Evolutionary conservation across 1,284 basidiomycete species (phyloP).

Genomic region (Cutaneotrichosporon sp.): DNA sequence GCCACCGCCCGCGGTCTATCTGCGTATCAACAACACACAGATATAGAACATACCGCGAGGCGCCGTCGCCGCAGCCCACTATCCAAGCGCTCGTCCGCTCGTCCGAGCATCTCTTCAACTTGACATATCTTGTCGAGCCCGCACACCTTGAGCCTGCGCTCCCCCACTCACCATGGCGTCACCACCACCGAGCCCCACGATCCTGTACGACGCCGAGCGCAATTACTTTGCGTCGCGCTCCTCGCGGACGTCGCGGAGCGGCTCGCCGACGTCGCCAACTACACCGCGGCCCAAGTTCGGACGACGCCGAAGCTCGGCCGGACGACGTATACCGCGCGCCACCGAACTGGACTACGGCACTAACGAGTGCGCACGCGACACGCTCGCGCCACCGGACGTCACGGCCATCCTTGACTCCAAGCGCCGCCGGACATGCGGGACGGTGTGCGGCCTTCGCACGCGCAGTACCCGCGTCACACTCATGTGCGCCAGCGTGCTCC

Average conservation of each 20-base stretch:
- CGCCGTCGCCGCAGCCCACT: no score
- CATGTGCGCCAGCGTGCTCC: slow-evolving; percentile 35
- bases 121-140: no score
- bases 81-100: no score
- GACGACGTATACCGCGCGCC: neutral
- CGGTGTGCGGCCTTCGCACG: slow-evolving; percentile 3
- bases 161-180: neutral
- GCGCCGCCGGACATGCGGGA: slow-evolving; percentile 15
- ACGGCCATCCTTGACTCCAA: slow-evolving; percentile 26
- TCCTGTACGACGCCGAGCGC: slow-evolving; percentile 9
- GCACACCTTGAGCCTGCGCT: no score
- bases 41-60: no score
- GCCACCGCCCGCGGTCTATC: no score
- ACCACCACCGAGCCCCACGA: slow-evolving; percentile 2
- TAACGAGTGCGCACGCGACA: neutral
- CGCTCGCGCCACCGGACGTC: slow-evolving; percentile 27
- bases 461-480: slow-evolving; percentile 26
- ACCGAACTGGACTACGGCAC: neutral
- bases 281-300: neutral
- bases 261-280: neutral
- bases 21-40: no score
- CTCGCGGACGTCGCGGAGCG: neutral
- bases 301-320: neutral
- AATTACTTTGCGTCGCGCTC: neutral
- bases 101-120: no score